Percentiles rank a stretch among this genome's conserved stretches.
phyloP scores from a whole-genome alignment of 2,329 filamentous ascomycete species.

The Aspergillus glaucus region DNA sequence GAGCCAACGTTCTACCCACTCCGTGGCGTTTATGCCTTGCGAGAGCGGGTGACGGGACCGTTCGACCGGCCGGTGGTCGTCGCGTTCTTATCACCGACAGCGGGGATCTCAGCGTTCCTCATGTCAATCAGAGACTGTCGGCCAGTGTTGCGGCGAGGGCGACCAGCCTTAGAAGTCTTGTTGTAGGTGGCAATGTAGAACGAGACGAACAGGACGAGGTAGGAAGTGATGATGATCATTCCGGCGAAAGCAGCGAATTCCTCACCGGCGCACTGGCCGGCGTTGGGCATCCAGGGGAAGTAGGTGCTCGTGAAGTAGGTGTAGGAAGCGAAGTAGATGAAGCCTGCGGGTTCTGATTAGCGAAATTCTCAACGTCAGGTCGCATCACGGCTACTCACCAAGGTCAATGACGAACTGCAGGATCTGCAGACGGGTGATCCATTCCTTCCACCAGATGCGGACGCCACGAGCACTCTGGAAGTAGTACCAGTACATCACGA shows the following conservation, averaged over 20 bases:
- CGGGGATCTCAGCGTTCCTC: conserved; percentile 61
- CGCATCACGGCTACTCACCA: conserved; percentile 50
- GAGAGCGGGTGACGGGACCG: conserved; percentile 41
- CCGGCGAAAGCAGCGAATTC: conserved; percentile 93
- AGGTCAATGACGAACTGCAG: conserved; percentile 96
- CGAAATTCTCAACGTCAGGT: background rate
- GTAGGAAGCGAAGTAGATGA: conserved; percentile 99
- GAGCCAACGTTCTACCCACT: background rate
- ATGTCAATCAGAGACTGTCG: conserved; percentile 83
- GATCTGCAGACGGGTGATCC: conserved; percentile 96
- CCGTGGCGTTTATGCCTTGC: conserved; percentile 37
- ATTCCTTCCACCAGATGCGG: conserved; percentile 99
- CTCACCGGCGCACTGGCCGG: conserved; percentile 84
- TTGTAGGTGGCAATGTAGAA: conserved; percentile 97
- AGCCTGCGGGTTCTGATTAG: conserved; percentile 52
- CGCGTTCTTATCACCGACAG: conserved; percentile 24
- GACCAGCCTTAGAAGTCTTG: conserved; percentile 51
- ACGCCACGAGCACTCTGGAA: conserved; percentile 96
- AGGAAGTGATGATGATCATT: conserved; percentile 86
- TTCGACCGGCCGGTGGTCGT: conserved; percentile 35
- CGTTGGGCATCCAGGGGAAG: conserved; percentile 76
- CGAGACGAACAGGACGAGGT: conserved; percentile 95
- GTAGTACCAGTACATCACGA: conserved; percentile 99
- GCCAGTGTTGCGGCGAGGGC: conserved; percentile 54
- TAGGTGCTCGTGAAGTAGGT: conserved; percentile 94